Percentiles rank a stretch among this genome's conserved stretches.
phyloP scores from a whole-genome alignment of 75 land plant genomes.

The Adiantum capillusveneris region DNA sequence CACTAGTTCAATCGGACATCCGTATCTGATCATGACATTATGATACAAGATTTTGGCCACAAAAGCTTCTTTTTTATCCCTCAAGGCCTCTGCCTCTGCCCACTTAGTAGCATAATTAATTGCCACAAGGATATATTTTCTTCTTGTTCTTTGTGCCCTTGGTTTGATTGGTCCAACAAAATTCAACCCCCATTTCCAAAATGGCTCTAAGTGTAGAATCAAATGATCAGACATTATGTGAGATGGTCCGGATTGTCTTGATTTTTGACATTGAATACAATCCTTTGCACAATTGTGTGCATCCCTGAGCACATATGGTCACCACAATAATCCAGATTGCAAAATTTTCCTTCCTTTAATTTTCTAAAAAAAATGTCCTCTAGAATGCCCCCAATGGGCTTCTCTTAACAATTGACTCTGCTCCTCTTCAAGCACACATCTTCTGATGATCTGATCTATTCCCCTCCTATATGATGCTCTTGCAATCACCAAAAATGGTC shows the following conservation, averaged over 20 bases:
- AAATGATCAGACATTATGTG: not conserved
- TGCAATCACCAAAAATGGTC: not conserved
- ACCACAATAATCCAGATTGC: slow-evolving; percentile 7
- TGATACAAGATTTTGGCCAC: slow-evolving; percentile 10
- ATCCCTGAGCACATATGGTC: not conserved
- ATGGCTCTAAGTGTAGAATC: not conserved
- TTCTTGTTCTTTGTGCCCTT: not conserved
- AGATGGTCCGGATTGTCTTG: not conserved
- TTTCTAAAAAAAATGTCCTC: slow-evolving; percentile 1
- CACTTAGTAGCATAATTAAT: slow-evolving; percentile 14
- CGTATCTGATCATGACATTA: slow-evolving; percentile 4
- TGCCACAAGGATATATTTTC: slow-evolving; percentile 5
- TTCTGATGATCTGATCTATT: not conserved
- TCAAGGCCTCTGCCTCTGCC: slow-evolving; percentile 11
- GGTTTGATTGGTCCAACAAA: slow-evolving; percentile 10
- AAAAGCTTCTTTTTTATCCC: not conserved
- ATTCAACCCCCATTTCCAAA: slow-evolving; percentile 7
- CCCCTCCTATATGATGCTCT: not conserved
- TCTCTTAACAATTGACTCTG: not conserved
- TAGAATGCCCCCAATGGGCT: not conserved
- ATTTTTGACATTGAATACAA: slow-evolving; percentile 6
- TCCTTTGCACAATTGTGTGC: not conserved
- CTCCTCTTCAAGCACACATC: not conserved
- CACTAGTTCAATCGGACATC: not conserved
- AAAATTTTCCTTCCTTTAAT: slow-evolving; percentile 4